Conservation (phyloP, 257 asterid genomes). For the Solanum ossicruentum region DNA sequence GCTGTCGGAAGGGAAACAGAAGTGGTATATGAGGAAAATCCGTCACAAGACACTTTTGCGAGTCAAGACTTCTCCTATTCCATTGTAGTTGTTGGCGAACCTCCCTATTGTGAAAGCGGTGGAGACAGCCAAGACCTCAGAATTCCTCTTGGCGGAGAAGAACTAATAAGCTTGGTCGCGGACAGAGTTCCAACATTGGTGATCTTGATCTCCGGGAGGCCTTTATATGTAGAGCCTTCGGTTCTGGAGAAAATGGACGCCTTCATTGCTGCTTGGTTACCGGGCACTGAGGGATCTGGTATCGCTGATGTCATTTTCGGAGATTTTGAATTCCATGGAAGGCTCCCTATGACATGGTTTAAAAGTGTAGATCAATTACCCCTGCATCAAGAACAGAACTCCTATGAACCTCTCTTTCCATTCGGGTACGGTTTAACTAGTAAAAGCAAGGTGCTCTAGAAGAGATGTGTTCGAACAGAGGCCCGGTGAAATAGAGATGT, state of each 20-base stretch:
- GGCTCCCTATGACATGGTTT: conserved; percentile 76
- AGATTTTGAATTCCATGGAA: conserved; percentile 56
- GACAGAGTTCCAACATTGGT: conserved; percentile 60
- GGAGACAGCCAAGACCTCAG: conserved; percentile 61
- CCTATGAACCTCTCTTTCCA: conserved; percentile 55
- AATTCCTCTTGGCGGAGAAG: conserved; percentile 51
- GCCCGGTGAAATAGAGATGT: neutral
- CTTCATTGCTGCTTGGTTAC: conserved; percentile 72
- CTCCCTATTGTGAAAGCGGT: conserved; percentile 66
- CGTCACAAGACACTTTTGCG: conserved; percentile 39
- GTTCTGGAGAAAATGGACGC: conserved; percentile 50
- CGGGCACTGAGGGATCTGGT: conserved; percentile 78
- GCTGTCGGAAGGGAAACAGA: conserved; percentile 43
- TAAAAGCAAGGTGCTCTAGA: conserved; percentile 21
- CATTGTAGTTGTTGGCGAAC: conserved; percentile 68
- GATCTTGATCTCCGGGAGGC: conserved; percentile 68
- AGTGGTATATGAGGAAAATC: conserved; percentile 50
- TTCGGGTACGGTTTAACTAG: conserved; percentile 58
- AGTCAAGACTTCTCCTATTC: conserved; percentile 52
- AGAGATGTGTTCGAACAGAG: neutral
- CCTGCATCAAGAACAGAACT: conserved; percentile 23
- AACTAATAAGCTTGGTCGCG: conserved; percentile 45
- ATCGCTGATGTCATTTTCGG: conserved; percentile 69
- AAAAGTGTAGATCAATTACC: conserved; percentile 64
- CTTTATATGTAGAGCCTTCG: conserved; percentile 47